phyloP scores from a whole-genome alignment of 2,329 filamentous ascomycete species.

The Ilyonectria robusta region DNA sequence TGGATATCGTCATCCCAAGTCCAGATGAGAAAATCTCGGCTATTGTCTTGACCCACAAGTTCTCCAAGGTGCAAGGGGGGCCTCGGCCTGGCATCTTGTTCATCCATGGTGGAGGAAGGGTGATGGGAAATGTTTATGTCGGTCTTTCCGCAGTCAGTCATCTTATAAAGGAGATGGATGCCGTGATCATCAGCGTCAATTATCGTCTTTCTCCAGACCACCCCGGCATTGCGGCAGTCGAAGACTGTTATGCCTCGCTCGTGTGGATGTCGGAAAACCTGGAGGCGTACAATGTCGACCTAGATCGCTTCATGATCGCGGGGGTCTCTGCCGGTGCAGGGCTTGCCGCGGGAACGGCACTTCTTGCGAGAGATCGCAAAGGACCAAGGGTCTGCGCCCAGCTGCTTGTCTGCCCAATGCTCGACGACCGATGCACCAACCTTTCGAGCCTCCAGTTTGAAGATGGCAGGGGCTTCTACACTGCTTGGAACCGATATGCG shows the following conservation, averaged over 20 bases:
- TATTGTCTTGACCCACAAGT: constrained; percentile 8
- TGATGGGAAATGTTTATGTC: constrained; percentile 25
- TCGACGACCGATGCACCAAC: constrained; percentile 28
- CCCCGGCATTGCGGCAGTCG: not conserved
- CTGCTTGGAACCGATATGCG: constrained; percentile 2
- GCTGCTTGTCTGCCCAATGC: constrained; percentile 31
- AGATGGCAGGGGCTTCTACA: constrained; percentile 21
- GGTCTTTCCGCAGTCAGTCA: constrained; percentile 13
- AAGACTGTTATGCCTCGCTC: constrained; percentile 24
- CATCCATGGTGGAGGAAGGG: constrained; percentile 27
- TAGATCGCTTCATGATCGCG: constrained; percentile 13
- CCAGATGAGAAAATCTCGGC: not conserved
- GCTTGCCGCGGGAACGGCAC: constrained; percentile 13
- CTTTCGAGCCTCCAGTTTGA: constrained; percentile 27
- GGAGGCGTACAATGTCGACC: constrained; percentile 1
- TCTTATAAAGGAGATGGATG: constrained; percentile 23
- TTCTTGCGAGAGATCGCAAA: constrained; percentile 16
- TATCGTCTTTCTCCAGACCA: constrained; percentile 28
- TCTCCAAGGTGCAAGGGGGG: not conserved
- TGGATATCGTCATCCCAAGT: not conserved
- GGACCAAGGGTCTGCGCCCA: constrained; percentile 26
- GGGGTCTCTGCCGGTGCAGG: constrained; percentile 32
- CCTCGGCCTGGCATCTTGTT: constrained; percentile 18
- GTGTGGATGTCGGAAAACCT: constrained; percentile 17
- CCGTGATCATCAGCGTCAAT: constrained; percentile 14